phyloP scores from a whole-genome alignment of 1,139 yeast species.

The Lodderomyces elongisporus region DNA sequence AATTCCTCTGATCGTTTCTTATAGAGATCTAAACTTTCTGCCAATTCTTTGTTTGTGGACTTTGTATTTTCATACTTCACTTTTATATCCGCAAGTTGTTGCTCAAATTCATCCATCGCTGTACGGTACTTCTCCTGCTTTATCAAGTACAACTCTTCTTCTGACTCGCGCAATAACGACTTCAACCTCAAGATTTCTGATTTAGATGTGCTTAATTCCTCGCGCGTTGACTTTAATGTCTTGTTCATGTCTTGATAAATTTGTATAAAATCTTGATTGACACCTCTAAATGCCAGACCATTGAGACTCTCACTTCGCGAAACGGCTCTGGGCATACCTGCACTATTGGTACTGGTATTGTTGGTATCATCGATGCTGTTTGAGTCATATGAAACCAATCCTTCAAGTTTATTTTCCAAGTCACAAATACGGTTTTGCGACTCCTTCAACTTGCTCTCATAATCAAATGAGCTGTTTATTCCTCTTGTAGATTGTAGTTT shows the following conservation, averaged over 20 bases:
- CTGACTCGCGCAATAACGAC: constrained; percentile 43
- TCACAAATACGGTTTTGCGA: constrained; percentile 32
- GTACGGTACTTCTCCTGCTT: constrained; percentile 32
- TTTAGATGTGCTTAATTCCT: constrained; percentile 46
- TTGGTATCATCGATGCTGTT: too few relatives aligned
- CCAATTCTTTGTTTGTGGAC: constrained; percentile 49
- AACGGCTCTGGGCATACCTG: too few relatives aligned
- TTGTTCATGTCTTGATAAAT: constrained; percentile 55
- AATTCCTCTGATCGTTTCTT: constrained; percentile 74
- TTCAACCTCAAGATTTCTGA: constrained; percentile 50
- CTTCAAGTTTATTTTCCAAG: constrained; percentile 29
- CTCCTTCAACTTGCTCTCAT: constrained; percentile 34
- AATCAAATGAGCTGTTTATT: constrained; percentile 26
- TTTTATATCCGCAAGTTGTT: constrained; percentile 37
- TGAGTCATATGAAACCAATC: constrained; percentile 17
- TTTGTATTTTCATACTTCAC: constrained; percentile 51
- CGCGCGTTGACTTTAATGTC: constrained; percentile 46
- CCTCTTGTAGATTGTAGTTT: constrained; percentile 41
- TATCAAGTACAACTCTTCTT: constrained; percentile 41
- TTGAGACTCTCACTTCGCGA: constrained; percentile 35
- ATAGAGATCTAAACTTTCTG: constrained; percentile 54
- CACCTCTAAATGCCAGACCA: constrained; percentile 16
- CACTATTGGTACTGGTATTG: too few relatives aligned
- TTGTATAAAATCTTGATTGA: constrained; percentile 43
- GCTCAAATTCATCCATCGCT: constrained; percentile 38